Base-by-base conservation (phyloP, 306 rosid genomes). In the Lablab purpureus region DNA sequence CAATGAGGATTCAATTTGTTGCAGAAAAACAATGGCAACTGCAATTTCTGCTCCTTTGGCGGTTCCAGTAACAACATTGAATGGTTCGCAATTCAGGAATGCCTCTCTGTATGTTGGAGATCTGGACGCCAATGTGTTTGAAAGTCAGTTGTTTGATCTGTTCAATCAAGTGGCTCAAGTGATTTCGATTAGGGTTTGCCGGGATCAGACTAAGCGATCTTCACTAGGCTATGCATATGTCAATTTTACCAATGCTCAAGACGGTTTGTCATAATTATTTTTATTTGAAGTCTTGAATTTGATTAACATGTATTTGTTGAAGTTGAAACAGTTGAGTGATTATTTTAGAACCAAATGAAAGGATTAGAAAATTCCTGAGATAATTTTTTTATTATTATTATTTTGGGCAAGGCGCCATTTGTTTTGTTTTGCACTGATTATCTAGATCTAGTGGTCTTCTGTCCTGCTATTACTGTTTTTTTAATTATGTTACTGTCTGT, bases 221-320 rank as follows among this genome's bases (percentile, higher is more conserved):
- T 94, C 99, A 18, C 99, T 94, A 8, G 99, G 97, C 55, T 94
- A 94, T 64, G 97, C 88, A 49, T 94, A 92, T 51, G 99, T 94
- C 74, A 94, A 94, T 72, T 91, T 73, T 19, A 2, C 54, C 79
- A 88, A 19, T 14, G 71, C 87, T 5, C 93, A 88, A 21, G 97
- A 94, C 8, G 97, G 99, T 94, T 12, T 17, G 87, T 84, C 0
- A 40, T 54, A 12, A 13, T 6, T 19, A 1, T 63, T 15, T 25
- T 9, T 25, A 27, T 2, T 27, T 15, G 4, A 0, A 11, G 10
- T 58, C 30, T 0, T 13, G 9, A 9, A 13, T 59, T 27, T 59
- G 19, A 59, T 59, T 59, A 41, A 0, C 10, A 1, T 40, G 10
- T 0, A 11, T 11, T 8, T 41, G 14, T 41, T 41, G 15, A 7